Evolutionary conservation across 148 eudicot species (phyloP).

Genomic region (Fallopia convolvulus): DNA sequence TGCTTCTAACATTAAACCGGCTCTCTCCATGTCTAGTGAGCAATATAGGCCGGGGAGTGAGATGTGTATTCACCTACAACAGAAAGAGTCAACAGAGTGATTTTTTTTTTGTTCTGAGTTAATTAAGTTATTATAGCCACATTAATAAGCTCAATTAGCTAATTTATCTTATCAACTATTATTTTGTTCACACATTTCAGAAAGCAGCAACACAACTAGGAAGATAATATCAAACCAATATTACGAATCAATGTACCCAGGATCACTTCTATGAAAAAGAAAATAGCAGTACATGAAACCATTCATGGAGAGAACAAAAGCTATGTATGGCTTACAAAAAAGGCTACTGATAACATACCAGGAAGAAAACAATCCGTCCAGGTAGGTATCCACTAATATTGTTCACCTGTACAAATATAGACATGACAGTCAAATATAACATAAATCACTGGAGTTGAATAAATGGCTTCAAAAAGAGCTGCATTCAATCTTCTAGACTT

Average conservation of each 20-base stretch:
- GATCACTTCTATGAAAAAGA: not conserved
- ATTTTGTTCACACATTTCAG: not conserved
- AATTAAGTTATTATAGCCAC: not conserved
- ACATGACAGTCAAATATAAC: conserved; percentile 2
- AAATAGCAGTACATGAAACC: not conserved
- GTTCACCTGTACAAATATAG: conserved; percentile 55
- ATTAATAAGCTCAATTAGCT: not conserved
- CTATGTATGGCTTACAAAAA: not conserved
- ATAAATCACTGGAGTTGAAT: not conserved
- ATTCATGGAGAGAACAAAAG: not conserved
- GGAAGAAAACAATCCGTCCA: conserved; percentile 92
- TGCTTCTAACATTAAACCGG: conserved; percentile 79
- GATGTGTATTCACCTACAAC: conserved; percentile 83
- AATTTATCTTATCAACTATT: not conserved
- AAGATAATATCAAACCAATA: not conserved
- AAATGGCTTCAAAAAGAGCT: not conserved
- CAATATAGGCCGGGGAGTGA: conserved; percentile 93
- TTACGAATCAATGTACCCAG: not conserved
- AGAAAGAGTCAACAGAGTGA: not conserved
- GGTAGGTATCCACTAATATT: conserved; percentile 99
- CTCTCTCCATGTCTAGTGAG: conserved; percentile 97
- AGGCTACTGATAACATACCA: conserved; percentile 40
- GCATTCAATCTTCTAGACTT: conserved; percentile 3
- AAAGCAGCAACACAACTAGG: not conserved
- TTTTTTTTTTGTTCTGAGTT: not conserved